Conservation (phyloP, 2,329 filamentous ascomycete genomes). For the Hypoxylon sp. region DNA sequence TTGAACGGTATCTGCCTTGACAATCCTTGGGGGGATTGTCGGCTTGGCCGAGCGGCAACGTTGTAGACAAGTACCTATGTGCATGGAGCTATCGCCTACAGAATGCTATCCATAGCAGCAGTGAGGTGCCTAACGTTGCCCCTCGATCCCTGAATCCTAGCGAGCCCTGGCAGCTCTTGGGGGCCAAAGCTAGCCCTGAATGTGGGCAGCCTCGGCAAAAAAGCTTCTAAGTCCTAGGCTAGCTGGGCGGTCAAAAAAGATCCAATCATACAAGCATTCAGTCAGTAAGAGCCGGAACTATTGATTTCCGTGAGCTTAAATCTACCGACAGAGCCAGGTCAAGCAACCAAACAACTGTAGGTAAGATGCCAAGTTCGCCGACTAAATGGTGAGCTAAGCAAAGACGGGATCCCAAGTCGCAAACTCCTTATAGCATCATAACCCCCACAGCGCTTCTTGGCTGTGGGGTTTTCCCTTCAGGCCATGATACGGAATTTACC, state of each 20-base stretch:
- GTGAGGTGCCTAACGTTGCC: background rate
- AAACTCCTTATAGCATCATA: background rate
- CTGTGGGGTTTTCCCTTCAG: background rate
- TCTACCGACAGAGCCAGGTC: slow-evolving; percentile 8
- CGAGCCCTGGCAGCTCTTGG: slow-evolving; percentile 5
- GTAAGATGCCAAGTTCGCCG: slow-evolving; percentile 1
- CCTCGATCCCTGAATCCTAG: background rate
- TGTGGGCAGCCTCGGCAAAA: background rate
- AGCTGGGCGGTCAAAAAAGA: slow-evolving; percentile 9
- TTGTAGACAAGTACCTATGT: background rate
- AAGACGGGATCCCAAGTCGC: background rate
- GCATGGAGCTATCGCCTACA: slow-evolving; percentile 6
- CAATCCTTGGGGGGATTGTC: slow-evolving; percentile 14
- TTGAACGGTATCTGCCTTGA: background rate
- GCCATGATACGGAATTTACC: background rate
- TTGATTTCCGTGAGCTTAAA: slow-evolving; percentile 6
- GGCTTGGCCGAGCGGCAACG: slow-evolving; percentile 9
- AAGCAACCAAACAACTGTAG: background rate
- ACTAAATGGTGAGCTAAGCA: background rate
- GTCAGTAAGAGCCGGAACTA: slow-evolving; percentile 1
- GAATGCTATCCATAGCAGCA: background rate
- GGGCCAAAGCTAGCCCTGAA: background rate
- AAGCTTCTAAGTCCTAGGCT: slow-evolving; percentile 10
- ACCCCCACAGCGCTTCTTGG: background rate
- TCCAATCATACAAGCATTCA: slow-evolving; percentile 1